phyloP scores from a whole-genome alignment of 139 green algal species.

The Coelastrella sp. region DNA sequence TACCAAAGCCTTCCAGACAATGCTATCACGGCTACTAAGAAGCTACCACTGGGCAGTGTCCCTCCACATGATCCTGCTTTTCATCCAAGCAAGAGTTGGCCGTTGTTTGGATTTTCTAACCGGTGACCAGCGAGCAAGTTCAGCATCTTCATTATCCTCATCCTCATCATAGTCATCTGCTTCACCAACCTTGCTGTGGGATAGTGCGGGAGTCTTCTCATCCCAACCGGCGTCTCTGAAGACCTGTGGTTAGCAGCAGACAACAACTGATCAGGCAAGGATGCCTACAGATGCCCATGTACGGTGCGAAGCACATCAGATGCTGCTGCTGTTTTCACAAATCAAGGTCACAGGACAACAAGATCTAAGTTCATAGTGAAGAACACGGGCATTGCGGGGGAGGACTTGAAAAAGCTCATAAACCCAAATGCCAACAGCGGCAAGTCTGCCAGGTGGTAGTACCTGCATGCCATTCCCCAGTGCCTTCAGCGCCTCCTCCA shows the following conservation, averaged over 20 bases:
- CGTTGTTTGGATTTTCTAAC: too few species aligned
- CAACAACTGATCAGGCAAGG: neutral
- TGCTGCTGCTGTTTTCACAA: too few species aligned
- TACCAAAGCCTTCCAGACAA: too few species aligned
- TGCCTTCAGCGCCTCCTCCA: neutral
- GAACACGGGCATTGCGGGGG: neutral
- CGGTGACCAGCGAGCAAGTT: too few species aligned
- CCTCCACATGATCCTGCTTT: too few species aligned
- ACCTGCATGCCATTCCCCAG: conserved; percentile 30
- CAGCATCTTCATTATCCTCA: neutral
- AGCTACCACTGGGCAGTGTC: too few species aligned
- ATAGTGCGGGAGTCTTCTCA: conserved; percentile 44
- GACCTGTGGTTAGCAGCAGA: neutral
- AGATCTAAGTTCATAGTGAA: too few species aligned
- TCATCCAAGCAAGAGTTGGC: too few species aligned
- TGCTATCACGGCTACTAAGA: too few species aligned
- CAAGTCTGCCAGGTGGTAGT: neutral
- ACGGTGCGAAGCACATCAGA: neutral
- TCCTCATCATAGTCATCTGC: neutral
- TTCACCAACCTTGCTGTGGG: neutral
- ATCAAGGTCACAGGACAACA: too few species aligned
- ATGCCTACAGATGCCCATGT: too few species aligned
- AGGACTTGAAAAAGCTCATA: too few species aligned
- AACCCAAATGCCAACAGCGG: neutral
- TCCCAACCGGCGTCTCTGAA: conserved; percentile 47